phyloP scores from a whole-genome alignment of 192 early-diverging fungal species.

The Coemansia guatemalensis region DNA sequence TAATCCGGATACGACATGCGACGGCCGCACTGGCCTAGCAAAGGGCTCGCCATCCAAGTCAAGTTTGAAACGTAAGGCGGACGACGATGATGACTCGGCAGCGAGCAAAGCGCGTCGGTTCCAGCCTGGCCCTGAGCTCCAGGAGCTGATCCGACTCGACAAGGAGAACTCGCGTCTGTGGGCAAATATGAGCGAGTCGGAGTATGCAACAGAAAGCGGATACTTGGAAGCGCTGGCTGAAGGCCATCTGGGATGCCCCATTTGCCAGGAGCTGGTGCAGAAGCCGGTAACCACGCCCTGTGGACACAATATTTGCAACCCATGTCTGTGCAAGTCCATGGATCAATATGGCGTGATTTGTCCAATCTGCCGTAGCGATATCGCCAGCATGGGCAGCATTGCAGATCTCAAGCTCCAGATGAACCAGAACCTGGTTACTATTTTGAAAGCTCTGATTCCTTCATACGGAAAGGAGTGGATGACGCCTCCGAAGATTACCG shows the following conservation, averaged over 20 bases:
- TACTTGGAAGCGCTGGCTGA: conserved; percentile 38
- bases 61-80: background rate
- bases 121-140: conserved; percentile 14
- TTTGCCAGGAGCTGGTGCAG: conserved; percentile 50
- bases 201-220: conserved; percentile 18
- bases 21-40: background rate
- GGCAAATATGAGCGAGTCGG: conserved; percentile 16
- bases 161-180: conserved; percentile 39
- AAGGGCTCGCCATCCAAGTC: background rate
- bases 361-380: conserved; percentile 39
- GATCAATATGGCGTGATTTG: conserved; percentile 33
- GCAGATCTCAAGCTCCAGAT: conserved; percentile 9
- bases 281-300: conserved; percentile 40
- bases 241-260: conserved; percentile 32
- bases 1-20: conserved; percentile 14
- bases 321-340: conserved; percentile 34
- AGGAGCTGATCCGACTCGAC: conserved; percentile 42
- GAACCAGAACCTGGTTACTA: conserved; percentile 36
- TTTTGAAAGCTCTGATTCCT: conserved; percentile 41
- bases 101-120: background rate
- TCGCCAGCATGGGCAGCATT: conserved; percentile 23
- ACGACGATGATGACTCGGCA: too few relatives aligned
- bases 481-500: background rate
- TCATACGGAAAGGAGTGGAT: conserved; percentile 37
- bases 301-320: conserved; percentile 45